Base-by-base conservation (phyloP, 495 filamentous ascomycete genomes). In the Penicillium lagena region DNA sequence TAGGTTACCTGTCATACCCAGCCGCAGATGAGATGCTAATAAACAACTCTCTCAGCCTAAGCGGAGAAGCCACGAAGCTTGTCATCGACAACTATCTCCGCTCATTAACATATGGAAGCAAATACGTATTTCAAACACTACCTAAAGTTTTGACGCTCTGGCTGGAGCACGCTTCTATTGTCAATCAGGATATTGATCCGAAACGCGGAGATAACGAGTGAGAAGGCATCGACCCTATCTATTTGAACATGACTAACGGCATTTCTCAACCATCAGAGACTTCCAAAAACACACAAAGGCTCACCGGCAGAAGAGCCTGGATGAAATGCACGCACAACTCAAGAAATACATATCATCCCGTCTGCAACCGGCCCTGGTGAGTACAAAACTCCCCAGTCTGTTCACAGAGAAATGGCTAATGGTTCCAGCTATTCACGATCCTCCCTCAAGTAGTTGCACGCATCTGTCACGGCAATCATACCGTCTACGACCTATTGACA, bases 11-110 rank as follows among this genome's bases (percentile, higher is more conserved):
- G 11, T n/a, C 12, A 7, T 17, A 17, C 39, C 7, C 12, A 37
- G 36, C 29, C 10, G 9, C 32, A 7, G 29, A 42, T 34, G 4
- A 12, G 30, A 7, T 41, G 10, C 29, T 29, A 32, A 13, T 38
- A 14, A 34, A 35, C 47, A 43, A 30, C 27, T 39, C 14, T 45
- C 27, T 12, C 41, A 71, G 69, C 49, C 50, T 79, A 35, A 85
- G 72, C 12, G 93, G 94, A 22, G 90, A 96, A 58, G 83, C 76
- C 0, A 83, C 87, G 7, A 94, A 88, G 60, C 76, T 96, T 10
- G 87, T 97, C 27, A 84, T 96, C 49, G 89, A 96, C 52, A 96
- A 94, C 56, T 96, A 91, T 56, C 66, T 95, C 35, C 79, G 93
- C 40, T 91, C 91, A 17, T 73, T 96, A 34, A 78, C 76, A 13